phyloP scores from a whole-genome alignment of 2,329 filamentous ascomycete species.

The Hymenoscyphus albidus region DNA sequence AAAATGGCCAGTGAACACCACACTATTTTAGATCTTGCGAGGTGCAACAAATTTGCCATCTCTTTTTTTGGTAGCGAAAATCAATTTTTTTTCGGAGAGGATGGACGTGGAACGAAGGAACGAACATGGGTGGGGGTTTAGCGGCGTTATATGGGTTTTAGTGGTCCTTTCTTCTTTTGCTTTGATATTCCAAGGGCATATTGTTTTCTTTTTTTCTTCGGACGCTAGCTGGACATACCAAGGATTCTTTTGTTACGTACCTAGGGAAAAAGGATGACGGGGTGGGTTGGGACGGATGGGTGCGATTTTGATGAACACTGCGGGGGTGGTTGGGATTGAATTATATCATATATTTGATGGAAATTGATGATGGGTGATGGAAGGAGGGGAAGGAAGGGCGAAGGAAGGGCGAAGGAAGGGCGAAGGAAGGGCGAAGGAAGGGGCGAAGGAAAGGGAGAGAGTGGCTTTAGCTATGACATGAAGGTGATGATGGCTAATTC shows the following conservation, averaged over 20 bases:
- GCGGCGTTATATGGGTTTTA: slow-evolving; percentile 23
- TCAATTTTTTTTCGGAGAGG: slow-evolving; percentile 13
- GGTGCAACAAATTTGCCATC: slow-evolving; percentile 11
- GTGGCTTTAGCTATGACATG: background rate
- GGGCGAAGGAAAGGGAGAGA: background rate
- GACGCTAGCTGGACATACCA: slow-evolving; percentile 19
- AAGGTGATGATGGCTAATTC: background rate
- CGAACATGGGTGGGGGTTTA: slow-evolving; percentile 25
- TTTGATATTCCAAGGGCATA: slow-evolving; percentile 18
- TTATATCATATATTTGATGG: no score
- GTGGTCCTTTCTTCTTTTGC: slow-evolving; percentile 12
- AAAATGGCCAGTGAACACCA: slow-evolving; percentile 21
- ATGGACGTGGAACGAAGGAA: slow-evolving; percentile 5
- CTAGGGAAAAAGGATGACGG: slow-evolving; percentile 8
- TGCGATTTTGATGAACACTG: background rate
- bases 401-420: background rate
- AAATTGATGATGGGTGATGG: no score
- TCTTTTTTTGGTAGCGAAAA: slow-evolving; percentile 18
- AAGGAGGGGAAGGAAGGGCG: background rate
- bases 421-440: background rate
- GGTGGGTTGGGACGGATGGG: background rate
- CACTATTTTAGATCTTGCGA: slow-evolving; percentile 26
- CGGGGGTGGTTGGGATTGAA: no score
- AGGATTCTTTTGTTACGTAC: slow-evolving; percentile 17
- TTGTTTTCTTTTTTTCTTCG: slow-evolving; percentile 2